phyloP scores from a whole-genome alignment of 176 grass and related monocot species.

The Poa pratensis region DNA sequence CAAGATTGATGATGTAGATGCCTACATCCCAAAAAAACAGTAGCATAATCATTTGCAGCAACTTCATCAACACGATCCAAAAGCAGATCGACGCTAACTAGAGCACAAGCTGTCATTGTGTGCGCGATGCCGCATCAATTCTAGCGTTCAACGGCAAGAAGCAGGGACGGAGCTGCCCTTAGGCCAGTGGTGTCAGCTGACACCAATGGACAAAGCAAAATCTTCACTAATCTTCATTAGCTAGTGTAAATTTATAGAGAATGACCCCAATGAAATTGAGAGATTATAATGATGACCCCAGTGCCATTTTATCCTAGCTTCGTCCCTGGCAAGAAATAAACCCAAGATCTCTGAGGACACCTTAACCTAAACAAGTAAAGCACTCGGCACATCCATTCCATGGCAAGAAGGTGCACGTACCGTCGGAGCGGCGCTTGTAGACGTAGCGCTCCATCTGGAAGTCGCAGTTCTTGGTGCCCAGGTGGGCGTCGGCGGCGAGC shows the following conservation, averaged over 20 bases:
- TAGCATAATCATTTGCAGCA: neutral
- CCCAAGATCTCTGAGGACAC: too few relatives aligned
- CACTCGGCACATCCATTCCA: neutral
- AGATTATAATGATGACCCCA: too few relatives aligned
- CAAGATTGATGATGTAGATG: slow-evolving; percentile 89
- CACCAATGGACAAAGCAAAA: too few relatives aligned
- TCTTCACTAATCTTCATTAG: too few relatives aligned
- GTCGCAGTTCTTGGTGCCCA: slow-evolving; percentile 97
- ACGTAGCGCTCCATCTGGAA: slow-evolving; percentile 99
- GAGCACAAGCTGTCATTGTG: neutral
- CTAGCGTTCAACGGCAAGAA: neutral
- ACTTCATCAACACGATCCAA: neutral
- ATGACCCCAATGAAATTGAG: too few relatives aligned
- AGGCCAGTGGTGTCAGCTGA: too few relatives aligned
- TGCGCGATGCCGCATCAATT: too few relatives aligned
- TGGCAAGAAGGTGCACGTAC: slow-evolving; percentile 38
- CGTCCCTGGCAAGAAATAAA: neutral
- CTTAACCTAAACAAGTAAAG: neutral
- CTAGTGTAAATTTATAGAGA: too few relatives aligned
- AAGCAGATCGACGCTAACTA: neutral
- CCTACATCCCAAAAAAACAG: slow-evolving; percentile 5
- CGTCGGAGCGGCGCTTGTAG: slow-evolving; percentile 78
- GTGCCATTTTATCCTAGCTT: too few relatives aligned
- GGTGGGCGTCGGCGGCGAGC: slow-evolving; percentile 93
- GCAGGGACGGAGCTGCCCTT: too few relatives aligned